Conservation (phyloP, 139 green algal species). For the Chlamydomonas sp. region DNA sequence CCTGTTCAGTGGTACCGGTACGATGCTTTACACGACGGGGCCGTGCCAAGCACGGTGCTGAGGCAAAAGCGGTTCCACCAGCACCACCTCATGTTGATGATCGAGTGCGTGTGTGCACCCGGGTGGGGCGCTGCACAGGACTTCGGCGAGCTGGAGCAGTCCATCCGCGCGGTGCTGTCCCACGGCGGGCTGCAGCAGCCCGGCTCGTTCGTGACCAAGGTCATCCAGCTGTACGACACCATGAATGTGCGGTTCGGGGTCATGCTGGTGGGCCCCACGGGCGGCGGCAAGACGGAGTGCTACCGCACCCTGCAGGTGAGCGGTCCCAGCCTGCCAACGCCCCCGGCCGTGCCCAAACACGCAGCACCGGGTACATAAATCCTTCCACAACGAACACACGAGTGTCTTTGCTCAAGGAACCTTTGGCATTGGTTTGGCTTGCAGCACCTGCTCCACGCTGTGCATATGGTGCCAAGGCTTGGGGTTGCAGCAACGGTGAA, state of each 20-base stretch:
- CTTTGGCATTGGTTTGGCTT: too few species aligned
- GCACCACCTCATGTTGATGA: background rate
- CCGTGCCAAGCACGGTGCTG: background rate
- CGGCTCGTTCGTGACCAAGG: slow-evolving; percentile 76
- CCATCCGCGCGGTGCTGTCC: slow-evolving; percentile 61
- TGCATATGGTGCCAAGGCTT: too few species aligned
- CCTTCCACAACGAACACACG: too few species aligned
- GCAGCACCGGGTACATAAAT: too few species aligned
- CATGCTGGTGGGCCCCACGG: slow-evolving; percentile 85
- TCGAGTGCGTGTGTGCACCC: background rate
- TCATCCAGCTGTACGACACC: slow-evolving; percentile 89
- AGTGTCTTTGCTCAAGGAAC: too few species aligned
- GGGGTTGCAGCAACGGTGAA: too few species aligned
- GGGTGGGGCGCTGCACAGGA: slow-evolving; percentile 58
- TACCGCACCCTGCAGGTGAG: slow-evolving; percentile 74
- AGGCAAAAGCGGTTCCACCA: background rate
- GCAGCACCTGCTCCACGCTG: too few species aligned
- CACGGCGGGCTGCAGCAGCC: slow-evolving; percentile 66
- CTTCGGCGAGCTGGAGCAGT: slow-evolving; percentile 75
- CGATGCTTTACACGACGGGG: background rate
- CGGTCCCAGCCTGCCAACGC: background rate
- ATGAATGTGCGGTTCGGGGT: slow-evolving; percentile 90
- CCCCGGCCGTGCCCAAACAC: too few species aligned
- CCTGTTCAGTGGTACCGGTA: background rate
- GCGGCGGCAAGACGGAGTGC: slow-evolving; percentile 80